These are phyloP conservation scores for Backusella westeae DNA, from an alignment of 192 early-diverging fungal genomes.

Conservation along the genomic window DNA sequence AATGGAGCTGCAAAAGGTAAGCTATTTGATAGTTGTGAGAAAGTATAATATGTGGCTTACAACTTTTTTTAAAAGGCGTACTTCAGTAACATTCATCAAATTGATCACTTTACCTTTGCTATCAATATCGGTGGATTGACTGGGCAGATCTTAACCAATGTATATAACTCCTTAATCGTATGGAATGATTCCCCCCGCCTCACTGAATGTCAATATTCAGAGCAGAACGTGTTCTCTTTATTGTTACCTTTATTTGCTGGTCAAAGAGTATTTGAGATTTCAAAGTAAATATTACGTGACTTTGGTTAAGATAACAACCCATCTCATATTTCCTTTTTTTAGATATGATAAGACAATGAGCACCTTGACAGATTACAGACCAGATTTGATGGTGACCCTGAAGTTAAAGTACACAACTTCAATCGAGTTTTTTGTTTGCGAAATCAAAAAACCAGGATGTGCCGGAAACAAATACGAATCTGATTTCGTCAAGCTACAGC, in stretches of 20 bases:
- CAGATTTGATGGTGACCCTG: neutral
- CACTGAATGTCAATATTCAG: neutral
- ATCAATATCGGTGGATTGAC: neutral
- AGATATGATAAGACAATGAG: neutral
- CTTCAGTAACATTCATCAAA: neutral
- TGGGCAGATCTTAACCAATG: neutral
- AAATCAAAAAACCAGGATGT: neutral
- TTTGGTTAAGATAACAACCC: neutral
- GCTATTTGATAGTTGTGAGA: neutral
- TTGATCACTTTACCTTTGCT: neutral
- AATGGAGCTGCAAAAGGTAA: neutral
- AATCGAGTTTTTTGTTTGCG: neutral
- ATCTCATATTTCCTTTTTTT: neutral
- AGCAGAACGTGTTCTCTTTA: neutral
- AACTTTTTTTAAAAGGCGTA: neutral
- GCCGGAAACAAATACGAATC: neutral
- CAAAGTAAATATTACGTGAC: neutral
- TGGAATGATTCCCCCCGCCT: neutral
- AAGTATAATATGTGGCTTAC: neutral
- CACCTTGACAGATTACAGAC: neutral
- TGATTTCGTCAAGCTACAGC: neutral
- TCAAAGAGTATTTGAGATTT: neutral
- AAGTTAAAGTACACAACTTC: neutral
- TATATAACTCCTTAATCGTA: neutral
- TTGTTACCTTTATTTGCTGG: neutral